Percentiles rank a stretch among this genome's conserved stretches.
These are phyloP conservation scores for Ballota nigra DNA, from an alignment of 257 asterid species.

Conservation along the genomic window DNA sequence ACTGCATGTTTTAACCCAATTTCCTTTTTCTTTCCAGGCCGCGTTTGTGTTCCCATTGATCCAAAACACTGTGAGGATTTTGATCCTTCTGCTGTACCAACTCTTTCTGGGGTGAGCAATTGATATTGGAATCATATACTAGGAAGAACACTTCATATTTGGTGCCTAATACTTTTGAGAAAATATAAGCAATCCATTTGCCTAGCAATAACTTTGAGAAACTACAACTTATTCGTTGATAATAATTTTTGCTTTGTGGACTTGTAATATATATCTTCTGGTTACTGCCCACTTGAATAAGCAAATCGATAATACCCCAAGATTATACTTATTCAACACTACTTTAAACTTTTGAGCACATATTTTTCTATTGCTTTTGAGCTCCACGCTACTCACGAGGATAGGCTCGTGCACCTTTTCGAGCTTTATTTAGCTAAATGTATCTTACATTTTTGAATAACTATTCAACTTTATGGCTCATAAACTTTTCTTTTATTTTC, in stretches of 20 bases:
- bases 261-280: not conserved
- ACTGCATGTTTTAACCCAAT: not conserved
- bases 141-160: not conserved
- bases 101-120: slow-evolving; percentile 68
- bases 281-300: slow-evolving; percentile 3
- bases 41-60: slow-evolving; percentile 88
- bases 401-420: not conserved
- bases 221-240: not conserved
- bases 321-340: not conserved
- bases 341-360: not conserved
- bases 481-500: not conserved
- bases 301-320: not conserved
- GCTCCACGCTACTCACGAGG: not conserved
- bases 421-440: not conserved
- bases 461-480: slow-evolving; percentile 6
- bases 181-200: not conserved
- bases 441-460: too few species aligned
- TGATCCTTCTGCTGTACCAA: slow-evolving; percentile 82
- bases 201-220: not conserved
- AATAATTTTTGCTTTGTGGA: not conserved
- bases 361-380: not conserved
- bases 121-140: not conserved
- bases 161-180: not conserved
- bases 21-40: slow-evolving; percentile 47
- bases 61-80: slow-evolving; percentile 78